Evolutionary conservation across 164 flowering plant species (phyloP), one percentile per base, ranked within the genome.

Genomic region (Liquidambar formosana): DNA sequence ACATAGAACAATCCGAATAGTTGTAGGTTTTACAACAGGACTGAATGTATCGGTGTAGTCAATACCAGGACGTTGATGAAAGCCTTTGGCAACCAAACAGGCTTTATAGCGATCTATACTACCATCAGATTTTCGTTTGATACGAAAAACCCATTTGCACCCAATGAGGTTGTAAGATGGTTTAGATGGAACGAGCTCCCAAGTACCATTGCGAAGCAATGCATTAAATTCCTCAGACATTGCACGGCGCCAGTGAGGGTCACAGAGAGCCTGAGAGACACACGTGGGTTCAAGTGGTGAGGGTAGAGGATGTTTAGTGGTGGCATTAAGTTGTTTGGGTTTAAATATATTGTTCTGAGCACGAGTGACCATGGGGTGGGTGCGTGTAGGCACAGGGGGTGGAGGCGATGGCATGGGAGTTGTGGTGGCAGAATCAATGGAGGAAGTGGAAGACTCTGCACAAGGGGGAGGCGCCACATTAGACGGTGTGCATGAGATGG

Each of bases 11-110:
- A 61, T 4, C 1, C 69, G 68, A n/a, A 72, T 61, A 1, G 75
- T 71, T 1, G 69, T 57, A 0, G 69, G 68, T n/a, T 76, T 67
- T 15, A 67, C 69, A 28, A 68, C 76, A 6, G 76, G 76, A 33
- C 69, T 67, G 25, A 76, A 76, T 1, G 73, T 76, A 0, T 63
- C 61, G 6, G 12, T 5, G 43, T 56, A 75, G 44, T 75, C 73
- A 18, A 75, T 25, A 2, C 70, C 69, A 0, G 53, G 72, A 12
- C 66, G 22, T 56, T 70, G 71, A 45, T 68, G 64, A 51, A 68
- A 68, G 13, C 79, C 76, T 22, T 72, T 68, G 1, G 71, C 76
- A 26, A 76, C 71, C 1, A 73, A 16, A 6, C 79, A 43, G 3
- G 73, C 70, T 61, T 71, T 71, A 38, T 26, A 71, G 0, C 64